Conservation (phyloP, 2,329 filamentous ascomycete genomes). For the Chrysoporthe deuterocubensis region DNA sequence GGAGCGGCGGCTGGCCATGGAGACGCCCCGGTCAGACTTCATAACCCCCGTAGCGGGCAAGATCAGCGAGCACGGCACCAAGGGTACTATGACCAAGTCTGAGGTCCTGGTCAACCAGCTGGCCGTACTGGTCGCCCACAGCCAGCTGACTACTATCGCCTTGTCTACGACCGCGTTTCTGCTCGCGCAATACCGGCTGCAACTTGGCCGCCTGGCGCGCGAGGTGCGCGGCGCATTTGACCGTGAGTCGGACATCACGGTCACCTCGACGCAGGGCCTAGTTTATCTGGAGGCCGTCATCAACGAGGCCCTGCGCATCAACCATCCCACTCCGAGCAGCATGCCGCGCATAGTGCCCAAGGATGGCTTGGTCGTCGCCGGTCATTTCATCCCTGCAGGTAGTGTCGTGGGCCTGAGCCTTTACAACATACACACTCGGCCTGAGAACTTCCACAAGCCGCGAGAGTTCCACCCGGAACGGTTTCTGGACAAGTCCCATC, state of each 20-base stretch:
- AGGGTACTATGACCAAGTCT: conserved; percentile 18
- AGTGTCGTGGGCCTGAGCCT: background rate
- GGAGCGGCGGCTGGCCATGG: conserved; percentile 15
- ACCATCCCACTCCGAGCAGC: conserved; percentile 34
- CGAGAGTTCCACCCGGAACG: background rate
- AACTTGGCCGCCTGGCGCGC: conserved; percentile 3
- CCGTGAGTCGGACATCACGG: conserved; percentile 39
- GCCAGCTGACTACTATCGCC: conserved; percentile 23
- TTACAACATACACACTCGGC: conserved; percentile 1
- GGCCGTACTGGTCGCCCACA: conserved; percentile 29
- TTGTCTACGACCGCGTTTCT: conserved; percentile 23
- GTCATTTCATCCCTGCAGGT: conserved; percentile 18
- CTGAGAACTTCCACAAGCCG: conserved; percentile 14
- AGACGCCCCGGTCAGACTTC: conserved; percentile 19
- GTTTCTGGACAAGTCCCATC: background rate
- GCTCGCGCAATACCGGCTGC: conserved; percentile 11
- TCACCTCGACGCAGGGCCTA: conserved; percentile 34
- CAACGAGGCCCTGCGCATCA: conserved; percentile 45
- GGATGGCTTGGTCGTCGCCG: conserved; percentile 14
- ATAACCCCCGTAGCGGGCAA: conserved; percentile 18
- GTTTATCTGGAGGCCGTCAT: conserved; percentile 42
- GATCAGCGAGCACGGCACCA: background rate
- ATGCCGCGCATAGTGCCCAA: conserved; percentile 23
- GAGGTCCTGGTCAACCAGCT: conserved; percentile 27
- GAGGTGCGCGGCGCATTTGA: conserved; percentile 42